These are phyloP conservation scores for Blastomyces gilchristii DNA, from an alignment of 2,329 filamentous ascomycete species.

Conservation along the genomic window DNA sequence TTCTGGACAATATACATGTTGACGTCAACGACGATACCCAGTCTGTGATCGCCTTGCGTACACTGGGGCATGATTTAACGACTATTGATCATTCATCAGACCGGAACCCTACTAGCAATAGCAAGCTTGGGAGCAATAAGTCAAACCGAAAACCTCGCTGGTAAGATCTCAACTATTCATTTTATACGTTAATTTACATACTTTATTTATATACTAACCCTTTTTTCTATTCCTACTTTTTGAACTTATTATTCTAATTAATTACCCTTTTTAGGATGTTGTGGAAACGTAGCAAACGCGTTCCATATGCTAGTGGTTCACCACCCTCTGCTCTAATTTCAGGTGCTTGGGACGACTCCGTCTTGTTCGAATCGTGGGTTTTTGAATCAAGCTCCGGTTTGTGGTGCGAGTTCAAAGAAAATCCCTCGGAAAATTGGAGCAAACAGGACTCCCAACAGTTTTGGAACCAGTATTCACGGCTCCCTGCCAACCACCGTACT, in stretches of 20 bases:
- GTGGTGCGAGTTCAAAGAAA: slow-evolving; percentile 4
- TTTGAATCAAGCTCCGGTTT: not conserved
- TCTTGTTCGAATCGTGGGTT: slow-evolving; percentile 7
- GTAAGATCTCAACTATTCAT: not conserved
- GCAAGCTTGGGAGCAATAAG: not conserved
- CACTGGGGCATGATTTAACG: not conserved
- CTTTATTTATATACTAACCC: not conserved
- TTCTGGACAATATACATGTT: slow-evolving; percentile 7
- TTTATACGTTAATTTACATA: too few relatives aligned
- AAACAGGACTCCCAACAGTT: not conserved
- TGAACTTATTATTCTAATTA: not conserved
- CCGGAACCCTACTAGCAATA: too few relatives aligned
- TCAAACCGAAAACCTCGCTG: not conserved
- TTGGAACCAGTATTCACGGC: slow-evolving; percentile 8
- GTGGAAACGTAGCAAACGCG: not conserved
- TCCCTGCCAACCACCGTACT: slow-evolving; percentile 3
- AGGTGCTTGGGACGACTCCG: not conserved
- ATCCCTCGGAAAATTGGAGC: not conserved
- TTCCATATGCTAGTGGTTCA: not conserved
- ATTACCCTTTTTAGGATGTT: not conserved
- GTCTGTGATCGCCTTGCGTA: not conserved
- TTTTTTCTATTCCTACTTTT: not conserved
- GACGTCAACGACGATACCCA: not conserved
- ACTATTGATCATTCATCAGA: not conserved
- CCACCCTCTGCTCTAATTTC: not conserved